Base-by-base conservation (phyloP, 108 stramenopile genomes). In the Hondaea fermentalgiana region DNA sequence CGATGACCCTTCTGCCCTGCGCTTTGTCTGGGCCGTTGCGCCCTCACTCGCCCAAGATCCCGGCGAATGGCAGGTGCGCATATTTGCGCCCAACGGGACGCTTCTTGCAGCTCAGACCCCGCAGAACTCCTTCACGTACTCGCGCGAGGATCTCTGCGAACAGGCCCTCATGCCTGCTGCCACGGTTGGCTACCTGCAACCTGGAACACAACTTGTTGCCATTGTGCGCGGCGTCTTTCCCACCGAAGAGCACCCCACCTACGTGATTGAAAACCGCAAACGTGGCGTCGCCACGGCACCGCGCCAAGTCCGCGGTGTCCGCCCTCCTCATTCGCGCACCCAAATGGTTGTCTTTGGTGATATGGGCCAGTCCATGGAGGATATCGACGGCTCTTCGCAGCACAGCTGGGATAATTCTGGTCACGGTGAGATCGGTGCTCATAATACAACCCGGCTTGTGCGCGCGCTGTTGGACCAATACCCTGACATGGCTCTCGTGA, bases 311-410 rank as follows among this genome's bases (percentile, higher is more conserved):
- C 45, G 49, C 49, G 49, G 19, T 17, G 76, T 83, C 6, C 45
- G 49, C 1, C 35, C 21, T 3, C 8, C 64, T 6, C 25, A 69
- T 17, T 10, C 21, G 25, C 64, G 64, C 14, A 69, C 64, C 17
- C 64, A 69, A 69, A 28, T 83, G 17, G 76, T 83, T 23, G 51
- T 83, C n/a, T 83, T 83, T 53, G 76, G 76, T 12, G 76, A 83
- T 53, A 83, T 83, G 76, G 76, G 76, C 25, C 76, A 83, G 51
- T 83, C 76, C 45, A 83, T 83, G 76, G 49, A 83, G 23, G 76
- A 28, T 23, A 12, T 83, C n/a, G 76, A 83, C 51, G 76, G 51
- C 19, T 83, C 76, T 45, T 45, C 49, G 76, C 76, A 83, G 76
- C 76, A 83, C 76, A 83, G 49, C 49, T 83, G 76, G 76, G 76